phyloP scores from a whole-genome alignment of 805 yeast species.

The Cyberlindnera nakhonratchasimensis region DNA sequence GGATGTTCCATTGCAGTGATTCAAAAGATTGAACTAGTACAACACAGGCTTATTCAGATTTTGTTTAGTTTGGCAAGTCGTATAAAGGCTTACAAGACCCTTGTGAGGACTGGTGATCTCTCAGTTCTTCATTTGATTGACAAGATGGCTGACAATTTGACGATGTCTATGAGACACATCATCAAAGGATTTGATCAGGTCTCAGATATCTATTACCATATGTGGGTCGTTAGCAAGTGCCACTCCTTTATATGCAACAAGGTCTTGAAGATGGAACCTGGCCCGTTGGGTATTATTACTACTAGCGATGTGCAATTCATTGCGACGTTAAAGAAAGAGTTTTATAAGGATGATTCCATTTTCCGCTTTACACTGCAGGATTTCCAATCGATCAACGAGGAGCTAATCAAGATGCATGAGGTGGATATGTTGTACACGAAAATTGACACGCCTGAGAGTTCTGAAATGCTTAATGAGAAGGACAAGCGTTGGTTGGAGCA shows the following conservation, averaged over 20 bases:
- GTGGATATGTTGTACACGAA: conserved; percentile 5
- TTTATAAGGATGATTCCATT: conserved; percentile 19
- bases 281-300: conserved; percentile 6
- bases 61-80: conserved; percentile 19
- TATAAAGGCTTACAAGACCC: conserved; percentile 19
- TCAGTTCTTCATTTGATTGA: conserved; percentile 13
- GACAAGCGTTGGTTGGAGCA: conserved; percentile 26
- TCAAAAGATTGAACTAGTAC: conserved; percentile 22
- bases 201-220: conserved; percentile 26
- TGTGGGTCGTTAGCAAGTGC: conserved; percentile 26
- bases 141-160: conserved; percentile 8
- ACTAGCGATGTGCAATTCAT: conserved; percentile 14
- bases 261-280: conserved; percentile 14
- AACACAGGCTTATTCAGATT: conserved; percentile 22
- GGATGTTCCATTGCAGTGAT: conserved; percentile 19
- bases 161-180: conserved; percentile 8
- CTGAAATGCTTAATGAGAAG: conserved; percentile 13
- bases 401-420: conserved; percentile 6
- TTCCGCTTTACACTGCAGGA: conserved; percentile 13
- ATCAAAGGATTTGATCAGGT: conserved; percentile 12
- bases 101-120: conserved; percentile 3
- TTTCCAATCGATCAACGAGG: conserved; percentile 11
- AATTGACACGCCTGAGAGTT: conserved; percentile 5
- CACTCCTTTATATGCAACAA: conserved; percentile 19
- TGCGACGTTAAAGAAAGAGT: conserved; percentile 11